Evolutionary conservation across 2,329 filamentous ascomycete species (phyloP).

Genomic region (Apiospora arundinis): DNA sequence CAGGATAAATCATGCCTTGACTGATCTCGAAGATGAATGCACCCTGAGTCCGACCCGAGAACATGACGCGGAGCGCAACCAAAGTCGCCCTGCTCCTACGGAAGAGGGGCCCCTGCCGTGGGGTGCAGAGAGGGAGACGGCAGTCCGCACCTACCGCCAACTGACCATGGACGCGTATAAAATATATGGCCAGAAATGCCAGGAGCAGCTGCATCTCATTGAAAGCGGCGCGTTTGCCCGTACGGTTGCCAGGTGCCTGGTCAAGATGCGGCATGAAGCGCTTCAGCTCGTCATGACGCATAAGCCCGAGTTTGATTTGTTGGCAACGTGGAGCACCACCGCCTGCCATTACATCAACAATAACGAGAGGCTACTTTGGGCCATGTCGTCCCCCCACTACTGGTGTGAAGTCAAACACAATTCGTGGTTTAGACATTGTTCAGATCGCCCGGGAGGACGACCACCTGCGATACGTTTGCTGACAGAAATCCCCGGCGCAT

Average conservation of each 20-base stretch:
- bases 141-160: neutral
- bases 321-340: no score
- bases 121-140: neutral
- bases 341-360: neutral
- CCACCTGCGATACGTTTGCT: neutral
- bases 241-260: neutral
- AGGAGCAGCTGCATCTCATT: neutral
- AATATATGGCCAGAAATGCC: neutral
- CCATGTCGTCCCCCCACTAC: neutral
- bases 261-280: neutral
- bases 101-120: no score
- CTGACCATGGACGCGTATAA: neutral
- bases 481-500: neutral
- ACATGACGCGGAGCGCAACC: neutral
- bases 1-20: neutral
- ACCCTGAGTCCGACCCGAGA: neutral
- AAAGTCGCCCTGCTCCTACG: no score
- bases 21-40: neutral
- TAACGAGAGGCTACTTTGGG: neutral
- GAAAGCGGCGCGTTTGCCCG: neutral
- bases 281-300: neutral
- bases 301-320: neutral
- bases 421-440: neutral
- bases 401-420: neutral
- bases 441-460: neutral